Evolutionary conservation across 352 stramenopile genomes (phyloP).

Genomic region (Phytophthora vignae): DNA sequence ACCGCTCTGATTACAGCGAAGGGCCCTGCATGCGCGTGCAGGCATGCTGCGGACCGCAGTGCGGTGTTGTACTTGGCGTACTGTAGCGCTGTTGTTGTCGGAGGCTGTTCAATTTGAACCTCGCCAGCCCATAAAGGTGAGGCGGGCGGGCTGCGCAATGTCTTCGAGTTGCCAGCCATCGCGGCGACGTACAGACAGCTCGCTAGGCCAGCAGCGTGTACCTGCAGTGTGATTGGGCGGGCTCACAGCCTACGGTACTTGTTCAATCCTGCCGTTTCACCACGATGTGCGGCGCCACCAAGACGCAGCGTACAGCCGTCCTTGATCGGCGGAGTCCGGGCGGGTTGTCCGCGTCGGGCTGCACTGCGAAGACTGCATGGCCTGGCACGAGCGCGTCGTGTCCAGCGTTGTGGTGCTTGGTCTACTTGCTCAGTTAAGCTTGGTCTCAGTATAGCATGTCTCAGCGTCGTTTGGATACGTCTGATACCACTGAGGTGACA

Average conservation of each 20-base stretch:
- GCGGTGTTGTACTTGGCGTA: no score
- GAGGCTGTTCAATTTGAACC: no score
- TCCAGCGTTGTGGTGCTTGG: conserved; percentile 8
- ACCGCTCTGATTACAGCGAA: conserved; percentile 4
- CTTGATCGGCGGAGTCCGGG: background rate
- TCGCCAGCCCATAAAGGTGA: background rate
- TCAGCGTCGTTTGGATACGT: conserved; percentile 28
- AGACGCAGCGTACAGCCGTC: background rate
- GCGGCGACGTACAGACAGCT: conserved; percentile 18
- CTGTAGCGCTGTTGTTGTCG: no score
- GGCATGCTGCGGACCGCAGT: no score
- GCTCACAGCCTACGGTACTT: background rate
- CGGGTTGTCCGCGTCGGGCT: background rate
- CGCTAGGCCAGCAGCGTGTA: conserved; percentile 8
- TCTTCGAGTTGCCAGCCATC: conserved; percentile 24
- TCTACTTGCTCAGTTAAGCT: conserved; percentile 1
- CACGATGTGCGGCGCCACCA: conserved; percentile 4
- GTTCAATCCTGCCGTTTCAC: conserved; percentile 14
- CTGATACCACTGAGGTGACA: conserved; percentile 27
- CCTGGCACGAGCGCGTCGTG: background rate
- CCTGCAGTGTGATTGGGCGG: background rate
- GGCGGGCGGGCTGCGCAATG: conserved; percentile 1
- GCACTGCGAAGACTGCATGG: background rate
- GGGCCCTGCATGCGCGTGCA: background rate
- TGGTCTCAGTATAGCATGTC: conserved; percentile 32